Evolutionary conservation across 2,329 filamentous ascomycete genomes (phyloP).

Genomic region (Teratosphaeriaceae sp.): DNA sequence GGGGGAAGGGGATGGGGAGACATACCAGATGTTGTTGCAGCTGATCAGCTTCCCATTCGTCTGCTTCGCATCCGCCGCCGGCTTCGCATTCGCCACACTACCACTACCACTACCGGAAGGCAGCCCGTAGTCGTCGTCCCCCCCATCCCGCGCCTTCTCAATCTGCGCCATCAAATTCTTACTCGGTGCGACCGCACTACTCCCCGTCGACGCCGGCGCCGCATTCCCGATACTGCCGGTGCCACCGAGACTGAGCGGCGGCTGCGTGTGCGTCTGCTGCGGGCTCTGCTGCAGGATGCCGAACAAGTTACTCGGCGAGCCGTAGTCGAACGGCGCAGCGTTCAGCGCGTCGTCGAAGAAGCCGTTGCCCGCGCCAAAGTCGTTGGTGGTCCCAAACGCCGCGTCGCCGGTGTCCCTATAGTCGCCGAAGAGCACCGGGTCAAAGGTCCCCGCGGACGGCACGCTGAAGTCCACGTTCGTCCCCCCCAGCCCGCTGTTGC

Average conservation of each 20-base stretch:
- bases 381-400: slow-evolving; percentile 60
- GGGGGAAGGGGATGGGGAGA: slow-evolving; percentile 39
- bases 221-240: background rate
- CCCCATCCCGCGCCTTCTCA: slow-evolving; percentile 64
- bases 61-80: slow-evolving; percentile 13
- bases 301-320: slow-evolving; percentile 68
- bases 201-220: slow-evolving; percentile 8
- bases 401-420: slow-evolving; percentile 89
- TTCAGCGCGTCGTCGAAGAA: slow-evolving; percentile 59
- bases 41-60: slow-evolving; percentile 56
- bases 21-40: slow-evolving; percentile 91
- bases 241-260: slow-evolving; percentile 37
- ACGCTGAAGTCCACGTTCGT: slow-evolving; percentile 20
- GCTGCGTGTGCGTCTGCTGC: slow-evolving; percentile 51
- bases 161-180: slow-evolving; percentile 67
- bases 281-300: slow-evolving; percentile 36
- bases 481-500: slow-evolving; percentile 33
- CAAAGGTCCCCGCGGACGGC: slow-evolving; percentile 62
- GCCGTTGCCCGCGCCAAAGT: slow-evolving; percentile 60
- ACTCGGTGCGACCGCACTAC: slow-evolving; percentile 21
- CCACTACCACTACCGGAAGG: no score
- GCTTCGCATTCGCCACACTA: slow-evolving; percentile 33
- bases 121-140: slow-evolving; percentile 54
- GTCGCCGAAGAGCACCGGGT: slow-evolving; percentile 83
- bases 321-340: slow-evolving; percentile 53